Percentiles rank a stretch among this genome's conserved stretches.
These are phyloP conservation scores for Paulownia fortunei DNA, from an alignment of 257 asterid species.

Conservation along the genomic window DNA sequence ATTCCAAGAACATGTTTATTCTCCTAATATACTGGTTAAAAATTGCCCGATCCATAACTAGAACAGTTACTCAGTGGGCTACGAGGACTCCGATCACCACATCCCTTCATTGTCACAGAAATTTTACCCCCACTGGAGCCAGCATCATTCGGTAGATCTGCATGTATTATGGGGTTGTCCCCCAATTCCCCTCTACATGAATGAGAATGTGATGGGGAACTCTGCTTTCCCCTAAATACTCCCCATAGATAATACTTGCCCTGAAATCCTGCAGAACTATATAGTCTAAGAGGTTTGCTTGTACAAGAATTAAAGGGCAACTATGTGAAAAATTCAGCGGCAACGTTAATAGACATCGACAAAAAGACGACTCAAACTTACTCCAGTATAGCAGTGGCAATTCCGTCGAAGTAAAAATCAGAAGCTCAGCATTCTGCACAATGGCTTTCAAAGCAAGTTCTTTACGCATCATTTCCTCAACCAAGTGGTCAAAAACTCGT, in stretches of 20 bases:
- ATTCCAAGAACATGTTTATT: not conserved
- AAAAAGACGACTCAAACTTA: conserved; percentile 41
- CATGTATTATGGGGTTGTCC: not conserved
- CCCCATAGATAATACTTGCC: conserved; percentile 81
- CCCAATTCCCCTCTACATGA: not conserved
- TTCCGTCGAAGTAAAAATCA: conserved; percentile 74
- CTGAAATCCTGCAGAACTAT: conserved; percentile 59
- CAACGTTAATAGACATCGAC: not conserved
- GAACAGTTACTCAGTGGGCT: conserved; percentile 34
- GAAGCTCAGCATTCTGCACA: conserved; percentile 72
- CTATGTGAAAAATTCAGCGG: not conserved
- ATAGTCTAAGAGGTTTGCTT: conserved; percentile 7
- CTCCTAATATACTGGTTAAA: not conserved
- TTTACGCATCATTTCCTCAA: conserved; percentile 51
- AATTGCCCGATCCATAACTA: conserved; percentile 27
- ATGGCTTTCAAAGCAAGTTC: conserved; percentile 69
- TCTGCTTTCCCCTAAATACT: conserved; percentile 61
- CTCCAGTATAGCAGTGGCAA: conserved; percentile 74
- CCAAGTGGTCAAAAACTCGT: conserved; percentile 55
- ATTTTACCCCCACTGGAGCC: not conserved
- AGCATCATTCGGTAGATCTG: not conserved
- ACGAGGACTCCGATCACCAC: conserved; percentile 29
- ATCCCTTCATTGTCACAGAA: not conserved
- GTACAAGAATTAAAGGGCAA: not conserved
- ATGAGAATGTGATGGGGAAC: not conserved